Base-by-base conservation (phyloP, 2,329 filamentous ascomycete genomes). In the Sporothrix euskadiensis region DNA sequence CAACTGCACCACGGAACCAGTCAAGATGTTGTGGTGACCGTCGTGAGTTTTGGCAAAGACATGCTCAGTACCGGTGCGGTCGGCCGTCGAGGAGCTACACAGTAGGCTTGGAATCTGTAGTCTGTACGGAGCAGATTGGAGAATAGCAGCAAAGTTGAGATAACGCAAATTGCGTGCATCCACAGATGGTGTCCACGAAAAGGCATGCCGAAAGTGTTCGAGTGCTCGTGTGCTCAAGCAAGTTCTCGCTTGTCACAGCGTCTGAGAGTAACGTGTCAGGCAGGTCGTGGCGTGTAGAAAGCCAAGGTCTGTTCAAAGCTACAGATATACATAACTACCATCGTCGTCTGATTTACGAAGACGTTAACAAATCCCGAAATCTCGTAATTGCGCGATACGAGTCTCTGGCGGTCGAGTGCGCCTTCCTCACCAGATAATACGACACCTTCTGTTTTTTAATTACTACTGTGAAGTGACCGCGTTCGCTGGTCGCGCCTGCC, bases 301-400 rank as follows among this genome's bases (percentile, higher is more conserved):
- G n/a, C 10, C 19, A 19, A 14, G n/a, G 19, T 2, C 32, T 63
- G 35, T 35, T 26, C 26, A 35, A 35, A 44, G n/a, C 35, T 63
- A 4, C 59, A 65, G 22, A n/a, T 22, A 22, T 26, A n/a, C 9
- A 35, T 35, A 1, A 12, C 56, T 35, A 14, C 35, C 26, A 14
- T 12, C 26, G 56, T 59, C 16, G 2, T 59, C 22, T n/a, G 16
- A 44, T 26, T 44, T 35, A 65, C 59, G 59, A 65, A 65, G 26
- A 44, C 35, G 59, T 35, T 22, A 39, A 26, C 10, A 44, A 30
- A 63, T 19, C 16, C 10, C 8, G 8, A 61, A 39, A 44, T 44
- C 35, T 65, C 59, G 59, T 65, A 54, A 54, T 69, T 69, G 47
- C 30, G 66, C 44, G 44, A 69, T 69, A 69, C 47, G 66, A 69